Evolutionary conservation across 2,329 filamentous ascomycete genomes (phyloP).

Genomic region (Aureobasidium sp.): DNA sequence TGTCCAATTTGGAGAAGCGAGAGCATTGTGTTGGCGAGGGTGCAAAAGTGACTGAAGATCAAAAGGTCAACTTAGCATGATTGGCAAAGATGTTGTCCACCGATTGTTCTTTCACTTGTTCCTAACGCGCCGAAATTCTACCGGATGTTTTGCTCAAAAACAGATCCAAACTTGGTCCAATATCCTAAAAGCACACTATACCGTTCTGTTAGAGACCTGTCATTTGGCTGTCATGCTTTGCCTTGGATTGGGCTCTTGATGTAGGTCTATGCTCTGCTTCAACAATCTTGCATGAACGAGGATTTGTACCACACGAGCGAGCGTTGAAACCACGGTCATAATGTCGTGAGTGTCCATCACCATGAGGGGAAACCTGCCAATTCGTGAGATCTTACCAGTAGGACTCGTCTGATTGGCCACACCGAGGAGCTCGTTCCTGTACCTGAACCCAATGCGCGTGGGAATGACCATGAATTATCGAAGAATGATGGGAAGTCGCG

Average conservation of each 20-base stretch:
- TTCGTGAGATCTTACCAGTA: not conserved
- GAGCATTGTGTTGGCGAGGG: too few species aligned
- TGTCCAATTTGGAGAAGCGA: not conserved
- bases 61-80: not conserved
- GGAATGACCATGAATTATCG: not conserved
- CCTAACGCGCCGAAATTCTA: not conserved
- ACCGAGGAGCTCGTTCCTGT: not conserved
- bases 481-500: not conserved
- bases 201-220: not conserved
- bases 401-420: not conserved
- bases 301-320: not conserved
- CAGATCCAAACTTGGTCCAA: not conserved
- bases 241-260: not conserved
- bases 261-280: not conserved
- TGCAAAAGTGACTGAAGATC: too few species aligned
- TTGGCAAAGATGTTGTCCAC: not conserved
- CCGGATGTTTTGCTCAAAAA: not conserved
- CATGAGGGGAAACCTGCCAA: not conserved
- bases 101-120: too few species aligned
- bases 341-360: not conserved
- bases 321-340: not conserved
- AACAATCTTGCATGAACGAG: not conserved
- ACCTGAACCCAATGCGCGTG: not conserved
- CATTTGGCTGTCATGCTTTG: not conserved
- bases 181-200: not conserved